phyloP scores from a whole-genome alignment of 2,329 filamentous ascomycete genomes.

The Xylariales sp. region DNA sequence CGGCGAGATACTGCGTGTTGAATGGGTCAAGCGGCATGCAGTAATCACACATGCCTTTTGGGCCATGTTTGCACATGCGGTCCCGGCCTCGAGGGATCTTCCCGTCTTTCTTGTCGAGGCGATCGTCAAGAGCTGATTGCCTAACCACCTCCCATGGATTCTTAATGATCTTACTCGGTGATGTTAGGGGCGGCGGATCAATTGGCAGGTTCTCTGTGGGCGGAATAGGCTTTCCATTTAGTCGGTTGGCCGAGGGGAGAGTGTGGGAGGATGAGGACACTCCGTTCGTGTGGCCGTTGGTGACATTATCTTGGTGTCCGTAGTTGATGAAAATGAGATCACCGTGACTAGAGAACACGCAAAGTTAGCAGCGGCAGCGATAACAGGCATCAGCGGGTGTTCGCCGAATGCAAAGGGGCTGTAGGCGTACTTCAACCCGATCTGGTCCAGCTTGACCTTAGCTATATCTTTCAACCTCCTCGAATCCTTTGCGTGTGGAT shows the following conservation, averaged over 20 bases:
- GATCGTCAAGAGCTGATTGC: conserved; percentile 88
- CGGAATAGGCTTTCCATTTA: conserved; percentile 82
- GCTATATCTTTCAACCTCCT: conserved; percentile 70
- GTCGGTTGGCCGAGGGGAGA: conserved; percentile 65
- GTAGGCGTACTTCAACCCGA: conserved; percentile 65
- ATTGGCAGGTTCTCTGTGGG: conserved; percentile 75
- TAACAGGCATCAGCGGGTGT: background rate
- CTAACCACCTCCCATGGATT: conserved; percentile 94
- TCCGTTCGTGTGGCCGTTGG: conserved; percentile 56
- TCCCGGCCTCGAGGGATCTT: conserved; percentile 58
- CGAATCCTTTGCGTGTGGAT: conserved; percentile 67
- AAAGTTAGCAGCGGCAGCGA: conserved; percentile 39
- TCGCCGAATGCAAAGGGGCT: conserved; percentile 31
- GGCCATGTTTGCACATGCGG: conserved; percentile 87
- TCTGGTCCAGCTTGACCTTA: conserved; percentile 65
- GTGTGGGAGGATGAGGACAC: conserved; percentile 49
- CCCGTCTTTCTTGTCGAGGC: conserved; percentile 86
- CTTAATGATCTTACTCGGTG: conserved; percentile 73
- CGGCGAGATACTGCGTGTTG: conserved; percentile 84
- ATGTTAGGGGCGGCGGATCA: conserved; percentile 66
- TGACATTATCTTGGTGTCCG: conserved; percentile 62
- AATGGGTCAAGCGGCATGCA: conserved; percentile 98
- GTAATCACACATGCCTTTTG: conserved; percentile 99
- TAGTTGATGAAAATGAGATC: conserved; percentile 92
- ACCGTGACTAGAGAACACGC: conserved; percentile 72